These are phyloP conservation scores for Tylopilus plumbeoviolaceoides DNA, from an alignment of 768 basidiomycete genomes.

Conservation along the genomic window DNA sequence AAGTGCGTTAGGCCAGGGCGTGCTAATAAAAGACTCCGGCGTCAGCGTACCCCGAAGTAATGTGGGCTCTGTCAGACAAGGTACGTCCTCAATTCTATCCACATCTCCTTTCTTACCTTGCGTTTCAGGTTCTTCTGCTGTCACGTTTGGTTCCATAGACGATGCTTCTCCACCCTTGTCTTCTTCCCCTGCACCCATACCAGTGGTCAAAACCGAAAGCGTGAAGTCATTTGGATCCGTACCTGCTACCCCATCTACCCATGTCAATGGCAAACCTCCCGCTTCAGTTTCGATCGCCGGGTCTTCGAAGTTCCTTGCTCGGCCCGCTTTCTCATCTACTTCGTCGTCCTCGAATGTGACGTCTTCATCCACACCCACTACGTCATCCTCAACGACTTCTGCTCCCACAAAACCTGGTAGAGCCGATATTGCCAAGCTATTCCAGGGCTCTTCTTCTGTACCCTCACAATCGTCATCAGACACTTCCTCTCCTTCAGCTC, in stretches of 20 bases:
- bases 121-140: conserved; percentile 54
- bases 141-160: conserved; percentile 91
- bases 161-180: conserved; percentile 73
- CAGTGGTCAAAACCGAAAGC: conserved; percentile 59
- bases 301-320: conserved; percentile 32
- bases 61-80: conserved; percentile 64
- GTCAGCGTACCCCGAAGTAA: conserved; percentile 65
- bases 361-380: conserved; percentile 28
- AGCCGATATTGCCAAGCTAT: conserved; percentile 40
- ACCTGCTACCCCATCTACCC: conserved; percentile 44
- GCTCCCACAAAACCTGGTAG: conserved; percentile 32
- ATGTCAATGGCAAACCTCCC: conserved; percentile 61
- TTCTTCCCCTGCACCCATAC: conserved; percentile 72
- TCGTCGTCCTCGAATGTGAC: conserved; percentile 26
- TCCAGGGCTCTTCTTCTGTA: conserved; percentile 34
- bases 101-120: conserved; percentile 3
- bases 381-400: conserved; percentile 35
- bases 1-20: conserved; percentile 67
- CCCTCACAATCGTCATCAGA: conserved; percentile 51
- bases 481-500: conserved; percentile 54
- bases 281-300: conserved; percentile 42
- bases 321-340: conserved; percentile 21
- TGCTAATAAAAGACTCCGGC: conserved; percentile 68
- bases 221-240: conserved; percentile 84
- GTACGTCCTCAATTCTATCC: conserved; percentile 33